Evolutionary conservation across 108 stramenopile species (phyloP), one percentile per base, ranked within the genome.

Genomic region (Fragilariopsis cylindrus): DNA sequence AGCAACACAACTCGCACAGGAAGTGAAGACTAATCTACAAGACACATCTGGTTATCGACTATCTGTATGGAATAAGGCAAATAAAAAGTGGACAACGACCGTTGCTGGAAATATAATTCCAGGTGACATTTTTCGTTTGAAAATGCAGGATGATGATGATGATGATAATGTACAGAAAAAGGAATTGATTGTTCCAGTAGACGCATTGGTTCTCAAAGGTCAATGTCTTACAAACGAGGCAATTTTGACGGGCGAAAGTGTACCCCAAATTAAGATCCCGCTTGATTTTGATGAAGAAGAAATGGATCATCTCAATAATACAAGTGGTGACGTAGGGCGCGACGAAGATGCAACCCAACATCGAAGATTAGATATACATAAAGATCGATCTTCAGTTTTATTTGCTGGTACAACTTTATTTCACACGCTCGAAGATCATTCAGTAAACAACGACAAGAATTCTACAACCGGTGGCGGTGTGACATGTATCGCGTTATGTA

Each of bases 261-360:
- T 94, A 0, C 93, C 96, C 18, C 95, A 96, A 83, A 82, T 88
- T 74, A 96, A 97, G 81, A 78, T 87, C 3, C 87, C 91, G 4
- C 60, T 97, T 0, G 81, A 77, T 44, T 76, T 74, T 50, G 46
- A 60, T 0, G 75, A 77, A 57, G 46, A 53, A 19, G 12, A 45
- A 9, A 16, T 11, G 11, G 69, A 71, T 19, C 49, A 70, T 66
- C 43, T 39, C 8, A 50, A 75, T 4, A 65, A 69, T n/a, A 57
- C 6, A 48, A 52, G 44, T 43, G 8, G 12, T 18, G 15, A 46
- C 66, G 21, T 30, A 4, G 19, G 43, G n/a, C 21, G 53, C 9
- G 21, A 15, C 53, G 52, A 55, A n/a, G 30, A 40, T 49, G 39
- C 12, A 16, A 5, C 18, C 19, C 55, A n/a, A 19, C 9, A 56